Percentiles rank a stretch among this genome's conserved stretches.
Conservation (phyloP, 768 basidiomycete species). For the Rhizopogon sp. region DNA sequence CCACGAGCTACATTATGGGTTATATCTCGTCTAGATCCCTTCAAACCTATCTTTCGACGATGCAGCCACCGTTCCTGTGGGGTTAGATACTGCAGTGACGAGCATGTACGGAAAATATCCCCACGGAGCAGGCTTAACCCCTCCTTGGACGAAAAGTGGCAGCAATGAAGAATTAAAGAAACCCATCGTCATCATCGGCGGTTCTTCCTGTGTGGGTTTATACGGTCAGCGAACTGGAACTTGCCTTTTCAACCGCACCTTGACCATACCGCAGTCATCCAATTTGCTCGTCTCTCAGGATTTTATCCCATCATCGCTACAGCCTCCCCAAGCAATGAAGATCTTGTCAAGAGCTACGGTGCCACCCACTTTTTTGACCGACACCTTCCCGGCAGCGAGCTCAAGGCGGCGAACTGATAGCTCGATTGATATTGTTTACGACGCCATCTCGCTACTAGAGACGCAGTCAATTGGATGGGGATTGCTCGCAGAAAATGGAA, state of each 20-base stretch:
- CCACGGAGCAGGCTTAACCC: conserved; percentile 33
- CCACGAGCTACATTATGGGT: too few species aligned
- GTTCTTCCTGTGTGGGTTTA: conserved; percentile 44
- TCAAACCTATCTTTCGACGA: conserved; percentile 36
- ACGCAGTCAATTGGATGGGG: conserved; percentile 32
- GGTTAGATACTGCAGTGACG: conserved; percentile 38
- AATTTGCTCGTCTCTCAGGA: conserved; percentile 35
- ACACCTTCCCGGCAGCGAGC: conserved; percentile 11
- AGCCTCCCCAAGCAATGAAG: conserved; percentile 27
- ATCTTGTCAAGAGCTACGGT: conserved; percentile 30
- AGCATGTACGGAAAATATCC: conserved; percentile 38
- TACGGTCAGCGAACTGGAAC: conserved; percentile 27
- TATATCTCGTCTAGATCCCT: conserved; percentile 33
- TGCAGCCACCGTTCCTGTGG: conserved; percentile 43
- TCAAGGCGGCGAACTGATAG: conserved; percentile 12
- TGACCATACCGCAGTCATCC: conserved; percentile 23
- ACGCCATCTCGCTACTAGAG: conserved; percentile 26
- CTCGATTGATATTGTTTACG: conserved; percentile 21
- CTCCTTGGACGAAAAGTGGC: conserved; percentile 29
- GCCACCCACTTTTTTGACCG: conserved; percentile 38
- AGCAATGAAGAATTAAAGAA: conserved; percentile 34
- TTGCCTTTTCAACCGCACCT: neutral
- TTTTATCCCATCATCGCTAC: conserved; percentile 39
- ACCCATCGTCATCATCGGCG: conserved; percentile 45
- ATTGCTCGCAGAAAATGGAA: conserved; percentile 28